Conservation (phyloP, 805 yeast species). For the Cyberlindnera nakhonratchasimensis region DNA sequence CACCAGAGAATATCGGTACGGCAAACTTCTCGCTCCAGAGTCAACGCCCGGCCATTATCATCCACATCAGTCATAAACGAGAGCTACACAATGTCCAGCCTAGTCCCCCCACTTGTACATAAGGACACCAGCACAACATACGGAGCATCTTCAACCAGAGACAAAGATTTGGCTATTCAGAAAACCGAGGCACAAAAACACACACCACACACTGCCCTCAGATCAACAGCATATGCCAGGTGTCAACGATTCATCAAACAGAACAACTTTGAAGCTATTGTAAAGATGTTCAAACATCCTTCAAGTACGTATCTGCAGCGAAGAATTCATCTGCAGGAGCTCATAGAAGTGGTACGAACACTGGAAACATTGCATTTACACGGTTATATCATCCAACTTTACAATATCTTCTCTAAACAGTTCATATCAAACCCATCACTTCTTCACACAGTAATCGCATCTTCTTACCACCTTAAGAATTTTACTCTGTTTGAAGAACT, state of each 20-base stretch:
- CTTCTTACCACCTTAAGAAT: constrained; percentile 3
- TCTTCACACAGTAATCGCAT: constrained; percentile 2
- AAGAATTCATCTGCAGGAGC: neutral
- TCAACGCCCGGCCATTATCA: constrained; percentile 9
- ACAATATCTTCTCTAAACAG: constrained; percentile 1
- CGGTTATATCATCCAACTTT: constrained; percentile 3
- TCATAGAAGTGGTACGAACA: neutral
- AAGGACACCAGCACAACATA: neutral
- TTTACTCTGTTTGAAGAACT: constrained; percentile 19
- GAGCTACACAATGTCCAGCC: constrained; percentile 1
- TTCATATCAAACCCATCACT: constrained; percentile 2
- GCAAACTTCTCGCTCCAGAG: constrained; percentile 9
- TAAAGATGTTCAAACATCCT: neutral
- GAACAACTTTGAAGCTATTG: constrained; percentile 1
- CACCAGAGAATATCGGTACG: constrained; percentile 8
- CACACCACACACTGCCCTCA: neutral
- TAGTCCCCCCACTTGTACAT: constrained; percentile 1
- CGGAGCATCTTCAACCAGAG: neutral
- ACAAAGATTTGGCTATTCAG: neutral
- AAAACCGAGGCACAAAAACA: neutral
- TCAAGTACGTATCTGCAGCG: neutral
- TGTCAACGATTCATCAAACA: neutral
- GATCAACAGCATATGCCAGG: neutral
- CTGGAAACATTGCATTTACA: neutral
- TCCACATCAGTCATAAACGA: constrained; percentile 7